Conservation (phyloP, 2,329 filamentous ascomycete species). For the Onygenales sp. region DNA sequence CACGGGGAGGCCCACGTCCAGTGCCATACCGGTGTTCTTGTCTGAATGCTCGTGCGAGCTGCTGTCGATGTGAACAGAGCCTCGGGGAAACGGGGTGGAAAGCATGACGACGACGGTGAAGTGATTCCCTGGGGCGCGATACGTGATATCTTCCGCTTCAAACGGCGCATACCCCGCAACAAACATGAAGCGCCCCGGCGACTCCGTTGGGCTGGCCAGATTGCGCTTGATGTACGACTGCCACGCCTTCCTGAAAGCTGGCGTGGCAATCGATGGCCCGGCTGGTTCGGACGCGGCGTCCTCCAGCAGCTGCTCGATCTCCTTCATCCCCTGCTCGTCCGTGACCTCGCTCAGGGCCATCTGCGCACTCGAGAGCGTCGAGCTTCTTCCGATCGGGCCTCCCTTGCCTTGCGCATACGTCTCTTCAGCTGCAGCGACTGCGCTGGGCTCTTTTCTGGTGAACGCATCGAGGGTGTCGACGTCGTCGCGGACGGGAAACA, state of each 20-base stretch:
- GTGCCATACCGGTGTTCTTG: constrained; percentile 9
- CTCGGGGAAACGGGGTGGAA: constrained; percentile 16
- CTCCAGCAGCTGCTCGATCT: neutral
- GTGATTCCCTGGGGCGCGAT: neutral
- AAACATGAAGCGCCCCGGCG: neutral
- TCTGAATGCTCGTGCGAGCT: constrained; percentile 7
- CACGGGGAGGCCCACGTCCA: constrained; percentile 13
- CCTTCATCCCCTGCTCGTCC: neutral
- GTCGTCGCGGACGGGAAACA: constrained; percentile 17
- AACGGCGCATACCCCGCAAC: neutral
- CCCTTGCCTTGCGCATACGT: constrained; percentile 5
- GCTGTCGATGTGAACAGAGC: constrained; percentile 9
- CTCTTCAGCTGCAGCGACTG: constrained; percentile 31
- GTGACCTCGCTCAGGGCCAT: constrained; percentile 9
- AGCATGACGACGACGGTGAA: constrained; percentile 12
- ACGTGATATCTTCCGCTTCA: neutral
- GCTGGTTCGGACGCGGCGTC: neutral
- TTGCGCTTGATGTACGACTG: neutral
- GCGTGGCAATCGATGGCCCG: neutral
- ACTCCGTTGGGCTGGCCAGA: neutral
- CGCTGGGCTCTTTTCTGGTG: constrained; percentile 31
- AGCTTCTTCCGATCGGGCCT: constrained; percentile 6
- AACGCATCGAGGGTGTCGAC: constrained; percentile 29
- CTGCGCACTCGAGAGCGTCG: constrained; percentile 5
- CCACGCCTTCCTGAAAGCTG: neutral